A percentile compares a stretch with the other conserved stretches of the same genome.
These are phyloP conservation scores for Malus hybrid DNA, from an alignment of 331 rosid species.

Conservation along the genomic window DNA sequence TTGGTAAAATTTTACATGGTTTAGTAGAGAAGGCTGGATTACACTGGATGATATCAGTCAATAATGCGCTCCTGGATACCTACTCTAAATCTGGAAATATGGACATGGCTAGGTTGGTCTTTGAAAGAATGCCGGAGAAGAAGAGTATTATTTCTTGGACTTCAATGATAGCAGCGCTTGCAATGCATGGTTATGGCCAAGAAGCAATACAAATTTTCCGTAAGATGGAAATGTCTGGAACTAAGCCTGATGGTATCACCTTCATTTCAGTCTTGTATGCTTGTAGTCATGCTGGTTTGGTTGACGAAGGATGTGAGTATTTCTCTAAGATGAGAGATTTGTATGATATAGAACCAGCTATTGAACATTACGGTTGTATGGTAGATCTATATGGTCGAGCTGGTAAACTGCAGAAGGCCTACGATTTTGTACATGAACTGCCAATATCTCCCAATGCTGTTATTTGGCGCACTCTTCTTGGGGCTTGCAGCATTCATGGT, in stretches of 20 bases:
- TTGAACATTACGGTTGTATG: slow-evolving; percentile 89
- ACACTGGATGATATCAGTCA: slow-evolving; percentile 52
- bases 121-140: slow-evolving; percentile 38
- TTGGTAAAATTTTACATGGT: slow-evolving; percentile 59
- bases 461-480: slow-evolving; percentile 87
- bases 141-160: slow-evolving; percentile 75
- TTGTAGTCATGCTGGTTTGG: slow-evolving; percentile 75
- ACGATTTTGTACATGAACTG: slow-evolving; percentile 56
- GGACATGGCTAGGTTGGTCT: slow-evolving; percentile 58
- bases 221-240: slow-evolving; percentile 55
- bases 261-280: slow-evolving; percentile 74
- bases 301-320: slow-evolving; percentile 51
- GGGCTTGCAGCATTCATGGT: slow-evolving; percentile 91
- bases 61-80: slow-evolving; percentile 64
- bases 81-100: slow-evolving; percentile 67
- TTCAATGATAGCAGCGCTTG: slow-evolving; percentile 65
- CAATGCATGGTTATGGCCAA: slow-evolving; percentile 79
- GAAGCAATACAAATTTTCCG: slow-evolving; percentile 58
- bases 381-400: slow-evolving; percentile 85
- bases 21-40: slow-evolving; percentile 62
- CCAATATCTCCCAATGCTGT: slow-evolving; percentile 63
- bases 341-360: slow-evolving; percentile 51
- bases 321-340: slow-evolving; percentile 55
- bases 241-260: slow-evolving; percentile 60
- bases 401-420: slow-evolving; percentile 65